Evolutionary conservation across 1,139 yeast genomes (phyloP), one percentile per base, ranked within the genome.

Genomic region (Pichiaceae sp.): DNA sequence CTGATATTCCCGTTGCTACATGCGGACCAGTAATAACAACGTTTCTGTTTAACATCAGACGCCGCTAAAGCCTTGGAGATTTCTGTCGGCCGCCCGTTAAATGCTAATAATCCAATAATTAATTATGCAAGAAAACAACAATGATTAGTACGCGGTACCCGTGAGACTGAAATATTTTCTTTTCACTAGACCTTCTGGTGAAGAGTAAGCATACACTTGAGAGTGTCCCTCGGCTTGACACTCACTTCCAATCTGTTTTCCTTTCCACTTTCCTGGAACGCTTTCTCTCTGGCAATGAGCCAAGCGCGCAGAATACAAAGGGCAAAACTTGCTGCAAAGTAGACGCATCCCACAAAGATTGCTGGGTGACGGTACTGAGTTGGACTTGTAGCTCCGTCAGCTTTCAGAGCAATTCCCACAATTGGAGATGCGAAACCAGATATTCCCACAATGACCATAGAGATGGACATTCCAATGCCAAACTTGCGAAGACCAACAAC

Each of bases 341-440:
- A 75, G 4, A 72, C 59, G 3, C 59, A 53, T 0, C 81, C 81
- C 17, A 75, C 70, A 52, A 73, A 75, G 3, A 75, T 64, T 0
- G 76, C 60, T 30, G 78, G 72, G 45, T 70, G 48, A 24, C 56
- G 51, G 50, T 74, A 75, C 46, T 66, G 73, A 1, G 58, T 50
- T 3, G 78, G 73, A 18, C 38, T 26, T 2, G 32, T 18, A 5
- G 46, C 42, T 1, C 57, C 58, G 40, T 60, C 60, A 8, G 60
- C 54, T 37, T 69, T 70, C 36, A 74, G 55, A 9, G 66, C 54
- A 23, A 71, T 61, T 2, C 80, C 80, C 41, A 75, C 66, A 14
- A 73, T 65, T 3, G 80, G 79, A 1, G 78, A 66, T 1, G 61
- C 67, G 31, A 72, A 51, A 1, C 75, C 75, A 16, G 70, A 56